Evolutionary conservation across 164 flowering plant genomes (phyloP).

Genomic region (Magnolia officinalis): DNA sequence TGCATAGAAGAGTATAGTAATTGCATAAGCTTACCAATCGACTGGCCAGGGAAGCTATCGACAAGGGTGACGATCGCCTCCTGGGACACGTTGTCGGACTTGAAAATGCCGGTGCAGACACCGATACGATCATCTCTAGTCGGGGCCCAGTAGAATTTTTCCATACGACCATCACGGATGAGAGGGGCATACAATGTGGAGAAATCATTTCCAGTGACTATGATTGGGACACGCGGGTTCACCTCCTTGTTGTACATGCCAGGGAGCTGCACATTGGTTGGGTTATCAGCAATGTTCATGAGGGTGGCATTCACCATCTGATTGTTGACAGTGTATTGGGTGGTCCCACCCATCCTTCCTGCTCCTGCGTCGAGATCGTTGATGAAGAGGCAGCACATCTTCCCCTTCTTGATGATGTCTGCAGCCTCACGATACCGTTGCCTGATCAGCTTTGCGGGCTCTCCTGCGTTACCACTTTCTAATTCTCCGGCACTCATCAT

Average conservation of each 20-base stretch:
- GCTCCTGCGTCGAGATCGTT: constrained; percentile 57
- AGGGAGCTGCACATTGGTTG: constrained; percentile 49
- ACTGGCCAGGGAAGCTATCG: constrained; percentile 46
- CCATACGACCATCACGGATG: constrained; percentile 57
- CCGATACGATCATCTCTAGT: constrained; percentile 46
- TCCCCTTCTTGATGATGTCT: constrained; percentile 42
- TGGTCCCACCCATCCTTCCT: constrained; percentile 47
- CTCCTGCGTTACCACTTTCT: constrained; percentile 53
- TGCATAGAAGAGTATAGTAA: not conserved
- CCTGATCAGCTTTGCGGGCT: constrained; percentile 45
- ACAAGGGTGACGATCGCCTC: constrained; percentile 35
- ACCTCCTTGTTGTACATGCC: constrained; percentile 56
- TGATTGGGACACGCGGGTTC: constrained; percentile 45
- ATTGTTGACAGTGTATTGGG: constrained; percentile 55
- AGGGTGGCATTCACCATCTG: constrained; percentile 58
- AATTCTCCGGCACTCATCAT: constrained; percentile 54
- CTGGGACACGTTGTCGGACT: constrained; percentile 26
- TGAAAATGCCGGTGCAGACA: constrained; percentile 45
- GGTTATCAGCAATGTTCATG: constrained; percentile 60
- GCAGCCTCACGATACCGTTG: constrained; percentile 54
- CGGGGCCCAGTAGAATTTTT: constrained; percentile 58
- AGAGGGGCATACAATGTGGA: constrained; percentile 54
- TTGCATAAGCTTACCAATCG: constrained; percentile 30
- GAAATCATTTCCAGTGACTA: constrained; percentile 53
- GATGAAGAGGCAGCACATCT: constrained; percentile 50